These are phyloP conservation scores for Ophiocordyceps camponoti-saundersi DNA, from an alignment of 2,329 filamentous ascomycete species.

Conservation along the genomic window DNA sequence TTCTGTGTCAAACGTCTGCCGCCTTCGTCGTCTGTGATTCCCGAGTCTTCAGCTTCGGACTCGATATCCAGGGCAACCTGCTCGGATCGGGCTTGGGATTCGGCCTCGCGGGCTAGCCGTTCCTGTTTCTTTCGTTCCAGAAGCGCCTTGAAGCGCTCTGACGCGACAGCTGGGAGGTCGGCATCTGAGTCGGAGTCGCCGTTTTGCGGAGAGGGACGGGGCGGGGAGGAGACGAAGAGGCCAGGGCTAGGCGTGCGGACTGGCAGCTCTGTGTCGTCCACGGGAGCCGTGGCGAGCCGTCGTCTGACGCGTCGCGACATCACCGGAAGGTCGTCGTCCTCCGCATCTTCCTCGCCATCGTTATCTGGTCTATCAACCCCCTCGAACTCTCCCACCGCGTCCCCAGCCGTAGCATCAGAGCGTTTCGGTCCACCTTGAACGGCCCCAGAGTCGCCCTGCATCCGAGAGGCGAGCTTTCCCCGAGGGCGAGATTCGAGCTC, in stretches of 20 bases:
- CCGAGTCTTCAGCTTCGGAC: conserved; percentile 26
- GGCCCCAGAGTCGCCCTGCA: conserved; percentile 24
- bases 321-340: conserved; percentile 23
- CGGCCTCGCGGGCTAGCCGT: conserved; percentile 47
- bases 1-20: conserved; percentile 52
- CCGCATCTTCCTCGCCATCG: conserved; percentile 16
- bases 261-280: conserved; percentile 5
- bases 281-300: conserved; percentile 16
- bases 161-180: conserved; percentile 28
- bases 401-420: not conserved
- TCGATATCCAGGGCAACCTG: conserved; percentile 18
- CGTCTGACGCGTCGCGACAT: conserved; percentile 22
- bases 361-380: conserved; percentile 1
- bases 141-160: conserved; percentile 52
- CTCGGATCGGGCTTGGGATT: conserved; percentile 20
- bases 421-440: not conserved
- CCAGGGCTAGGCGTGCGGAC: conserved; percentile 21
- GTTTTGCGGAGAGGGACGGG: conserved; percentile 13
- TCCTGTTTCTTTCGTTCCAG: conserved; percentile 59
- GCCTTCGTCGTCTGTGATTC: conserved; percentile 43
- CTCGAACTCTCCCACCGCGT: not conserved
- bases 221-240: conserved; percentile 40
- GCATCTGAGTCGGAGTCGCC: conserved; percentile 26
- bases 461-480: conserved; percentile 46
- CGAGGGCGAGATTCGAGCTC: conserved; percentile 30